phyloP scores from a whole-genome alignment of 257 asterid genomes.

The Ehretia macrophylla region DNA sequence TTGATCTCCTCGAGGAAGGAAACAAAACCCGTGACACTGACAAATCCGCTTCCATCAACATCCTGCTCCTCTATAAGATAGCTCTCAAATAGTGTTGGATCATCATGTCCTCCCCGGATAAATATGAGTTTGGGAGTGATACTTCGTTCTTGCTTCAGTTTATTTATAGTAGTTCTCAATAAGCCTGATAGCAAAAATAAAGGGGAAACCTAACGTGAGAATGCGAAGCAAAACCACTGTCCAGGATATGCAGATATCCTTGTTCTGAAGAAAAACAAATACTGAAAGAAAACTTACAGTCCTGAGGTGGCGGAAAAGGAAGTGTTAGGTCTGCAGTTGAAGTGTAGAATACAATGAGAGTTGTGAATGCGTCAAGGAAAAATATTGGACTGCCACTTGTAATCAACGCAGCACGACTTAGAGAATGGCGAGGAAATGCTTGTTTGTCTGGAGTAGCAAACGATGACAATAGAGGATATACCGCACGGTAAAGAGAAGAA shows the following conservation, averaged over 20 bases:
- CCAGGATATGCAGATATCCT: not conserved
- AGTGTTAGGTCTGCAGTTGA: conserved; percentile 83
- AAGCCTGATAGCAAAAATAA: conserved; percentile 48
- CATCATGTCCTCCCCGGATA: conserved; percentile 82
- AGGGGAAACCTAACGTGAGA: conserved; percentile 3
- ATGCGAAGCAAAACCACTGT: conserved; percentile 1
- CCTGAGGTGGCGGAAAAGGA: conserved; percentile 98
- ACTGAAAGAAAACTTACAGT: conserved; percentile 59
- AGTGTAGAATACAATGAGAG: conserved; percentile 81
- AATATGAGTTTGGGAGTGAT: conserved; percentile 80
- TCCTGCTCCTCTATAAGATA: conserved; percentile 97
- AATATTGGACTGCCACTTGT: conserved; percentile 98
- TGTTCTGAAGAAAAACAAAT: conserved; percentile 2
- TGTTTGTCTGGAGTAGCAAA: conserved; percentile 78
- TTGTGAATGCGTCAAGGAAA: conserved; percentile 89
- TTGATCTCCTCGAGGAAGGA: conserved; percentile 85
- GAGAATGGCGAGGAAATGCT: conserved; percentile 96
- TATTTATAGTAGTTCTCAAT: conserved; percentile 73
- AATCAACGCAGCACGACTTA: conserved; percentile 95
- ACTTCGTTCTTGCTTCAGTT: conserved; percentile 83
- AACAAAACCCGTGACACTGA: conserved; percentile 81
- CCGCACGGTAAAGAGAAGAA: conserved; percentile 80
- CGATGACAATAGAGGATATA: conserved; percentile 79
- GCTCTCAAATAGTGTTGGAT: conserved; percentile 81
- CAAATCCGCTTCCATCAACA: conserved; percentile 77